phyloP scores from a whole-genome alignment of 192 early-diverging fungal species.

The Glomus cerebriforme region DNA sequence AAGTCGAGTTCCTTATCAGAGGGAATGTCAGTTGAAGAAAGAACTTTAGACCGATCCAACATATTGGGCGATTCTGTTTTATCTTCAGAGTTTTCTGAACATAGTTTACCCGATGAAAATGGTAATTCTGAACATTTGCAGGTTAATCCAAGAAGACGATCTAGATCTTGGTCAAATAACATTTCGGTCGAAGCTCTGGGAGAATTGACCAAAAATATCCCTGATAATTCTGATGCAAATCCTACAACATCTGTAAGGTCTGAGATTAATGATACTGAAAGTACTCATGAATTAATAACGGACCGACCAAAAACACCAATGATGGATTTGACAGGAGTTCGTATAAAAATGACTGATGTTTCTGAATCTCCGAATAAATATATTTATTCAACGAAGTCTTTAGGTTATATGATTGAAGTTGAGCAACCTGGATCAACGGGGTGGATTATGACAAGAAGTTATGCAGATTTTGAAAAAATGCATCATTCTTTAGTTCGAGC shows the following conservation, averaged over 20 bases:
- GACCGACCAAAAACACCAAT: background rate
- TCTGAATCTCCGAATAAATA: constrained; percentile 16
- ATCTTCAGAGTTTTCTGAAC: background rate
- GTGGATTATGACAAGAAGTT: constrained; percentile 29
- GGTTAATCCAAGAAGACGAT: background rate
- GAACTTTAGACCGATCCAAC: background rate
- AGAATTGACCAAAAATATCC: background rate
- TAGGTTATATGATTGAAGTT: constrained; percentile 26
- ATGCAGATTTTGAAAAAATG: constrained; percentile 16
- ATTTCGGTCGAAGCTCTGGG: background rate
- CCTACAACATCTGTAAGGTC: background rate
- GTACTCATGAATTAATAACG: background rate
- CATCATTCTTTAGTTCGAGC: background rate
- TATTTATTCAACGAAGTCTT: constrained; percentile 14
- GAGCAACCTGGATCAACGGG: constrained; percentile 28
- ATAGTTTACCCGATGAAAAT: background rate
- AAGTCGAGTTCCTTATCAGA: background rate
- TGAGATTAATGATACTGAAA: background rate
- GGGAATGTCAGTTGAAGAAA: too few relatives aligned
- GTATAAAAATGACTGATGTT: constrained; percentile 24
- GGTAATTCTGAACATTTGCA: background rate
- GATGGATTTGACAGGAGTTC: constrained; percentile 15
- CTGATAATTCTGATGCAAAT: background rate
- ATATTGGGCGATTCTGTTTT: background rate
- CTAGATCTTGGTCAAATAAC: background rate